Evolutionary conservation across 805 yeast species (phyloP), one percentile per base, ranked within the genome.

Genomic region (Candida loeiensis): DNA sequence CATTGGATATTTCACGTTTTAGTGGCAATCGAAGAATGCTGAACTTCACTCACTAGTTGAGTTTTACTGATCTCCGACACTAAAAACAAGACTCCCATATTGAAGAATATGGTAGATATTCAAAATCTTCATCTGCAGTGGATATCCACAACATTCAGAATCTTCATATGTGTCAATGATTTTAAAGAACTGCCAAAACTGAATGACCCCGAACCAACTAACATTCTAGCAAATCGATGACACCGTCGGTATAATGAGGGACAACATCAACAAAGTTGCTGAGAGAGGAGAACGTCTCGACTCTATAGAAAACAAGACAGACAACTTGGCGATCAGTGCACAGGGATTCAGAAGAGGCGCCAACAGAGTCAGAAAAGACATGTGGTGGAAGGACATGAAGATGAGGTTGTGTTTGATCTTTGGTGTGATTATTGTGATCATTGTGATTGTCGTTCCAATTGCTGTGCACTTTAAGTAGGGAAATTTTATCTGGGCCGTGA

Each of bases 321-420:
- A 89, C 56, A 88, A 85, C 61, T 76, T 91, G 53, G 95, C 95
- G 32, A 87, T 82, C 34, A 79, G 87, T 34, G 98, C 99, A 7
- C 91, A 87, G 53, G 93, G 95, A 26, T 91, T 93, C 72, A 87
- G 95, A 61, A 79, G 95, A 61, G 95, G 96, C 29, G 98, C 99
- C 44, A 91, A 91, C 69, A 82, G 95, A 54, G 97, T 91, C 35
- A 85, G 99, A 68, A 91, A 90, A 65, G 95, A 90, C 59, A 91
- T 91, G 97, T 91, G 98, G 98, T 86, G 95, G 85, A 91, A 93
- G 66, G 96, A 91, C 63, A 76, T 93, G 79, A 93, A 93, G 72
- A 85, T 93, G 91, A 83, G 95, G 64, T 70, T 90, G 73, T 91
- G 98, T 65, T 67, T 86, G 43, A 82, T 90, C 44, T 79, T 83